Base-by-base conservation (phyloP, 73 alveolate genomes). In the Blepharisma japonicum region DNA sequence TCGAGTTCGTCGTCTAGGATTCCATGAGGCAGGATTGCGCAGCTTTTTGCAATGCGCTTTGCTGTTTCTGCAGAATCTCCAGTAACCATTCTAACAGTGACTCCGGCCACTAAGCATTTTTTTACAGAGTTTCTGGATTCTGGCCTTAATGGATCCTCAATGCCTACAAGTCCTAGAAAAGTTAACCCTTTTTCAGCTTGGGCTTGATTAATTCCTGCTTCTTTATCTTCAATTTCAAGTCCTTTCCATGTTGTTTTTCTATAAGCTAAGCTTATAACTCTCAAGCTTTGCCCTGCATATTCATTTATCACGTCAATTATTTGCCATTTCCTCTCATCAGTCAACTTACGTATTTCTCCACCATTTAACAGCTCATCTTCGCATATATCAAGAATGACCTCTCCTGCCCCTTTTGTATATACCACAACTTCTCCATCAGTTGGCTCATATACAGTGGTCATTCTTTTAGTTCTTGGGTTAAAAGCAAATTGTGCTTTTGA, bases 11-110 rank as follows among this genome's bases (percentile, higher is more conserved):
- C 50, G 14, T 20, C 55, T 11, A 23, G 11, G 11, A 21, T 2
- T 23, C 21, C 77, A 18, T 11, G 39, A 0, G 77, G 49, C 2
- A 61, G 14, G 50, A 95, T 93, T 11, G 86, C 83, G 66, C 98
- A 93, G 68, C 90, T 96, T 77, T 78, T 84, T 48, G 99, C 99
- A 18, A 95, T 95, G 7, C 98, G 92, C 68, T 84, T 84, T 14
- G 99, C 98, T 68, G 98, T 95, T 6, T 85, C 84, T 61, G 91
- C 78, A 86, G 91, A 91, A 81, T 95, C 99, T 42, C 99, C 98
- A 27, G 99, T 95, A 21, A 95, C 98, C 99, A 95, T 95, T 51
- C 97, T 89, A 8, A 94, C 95, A 18, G 89, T 92, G 39, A 94
- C 93, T 51, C 96, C 97, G 71, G 99, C 89, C 55, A 55, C 83